phyloP scores from a whole-genome alignment of 108 stramenopile species.

The Stephanodiscus triporus region DNA sequence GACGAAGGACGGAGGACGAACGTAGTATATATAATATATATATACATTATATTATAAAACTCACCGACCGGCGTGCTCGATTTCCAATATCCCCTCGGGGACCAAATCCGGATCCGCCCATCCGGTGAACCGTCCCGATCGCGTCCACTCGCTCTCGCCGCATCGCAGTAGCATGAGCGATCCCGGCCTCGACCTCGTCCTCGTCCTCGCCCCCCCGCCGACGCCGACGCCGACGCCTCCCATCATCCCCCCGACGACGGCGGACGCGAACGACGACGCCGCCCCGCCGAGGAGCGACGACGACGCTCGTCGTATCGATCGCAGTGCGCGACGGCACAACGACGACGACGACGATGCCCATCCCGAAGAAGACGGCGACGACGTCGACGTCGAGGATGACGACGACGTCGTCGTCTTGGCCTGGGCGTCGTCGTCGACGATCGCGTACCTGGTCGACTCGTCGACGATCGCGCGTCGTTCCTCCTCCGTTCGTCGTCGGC shows the following conservation, averaged over 20 bases:
- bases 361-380: too few relatives aligned
- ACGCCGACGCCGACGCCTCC: not conserved
- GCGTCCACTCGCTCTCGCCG: conserved; percentile 57
- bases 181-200: conserved; percentile 43
- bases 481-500: not conserved
- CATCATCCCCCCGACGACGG: too few relatives aligned
- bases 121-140: conserved; percentile 62
- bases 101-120: conserved; percentile 68
- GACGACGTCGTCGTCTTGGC: not conserved
- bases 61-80: conserved; percentile 46
- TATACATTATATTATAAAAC: too few relatives aligned
- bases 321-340: not conserved
- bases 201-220: not conserved
- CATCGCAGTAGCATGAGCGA: conserved; percentile 59
- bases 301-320: not conserved
- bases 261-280: not conserved
- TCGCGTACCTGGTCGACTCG: not conserved
- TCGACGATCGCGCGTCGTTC: not conserved
- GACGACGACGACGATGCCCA: too few relatives aligned
- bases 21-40: too few relatives aligned
- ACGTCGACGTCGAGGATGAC: not conserved
- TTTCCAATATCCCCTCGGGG: conserved; percentile 44
- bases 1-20: too few relatives aligned
- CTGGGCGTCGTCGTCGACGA: not conserved
- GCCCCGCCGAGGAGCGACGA: not conserved